Percentiles rank a stretch among this genome's conserved stretches.
Evolutionary conservation across 129 eudicot genomes (phyloP).

Genomic region (Centrapalus pauciflorus): DNA sequence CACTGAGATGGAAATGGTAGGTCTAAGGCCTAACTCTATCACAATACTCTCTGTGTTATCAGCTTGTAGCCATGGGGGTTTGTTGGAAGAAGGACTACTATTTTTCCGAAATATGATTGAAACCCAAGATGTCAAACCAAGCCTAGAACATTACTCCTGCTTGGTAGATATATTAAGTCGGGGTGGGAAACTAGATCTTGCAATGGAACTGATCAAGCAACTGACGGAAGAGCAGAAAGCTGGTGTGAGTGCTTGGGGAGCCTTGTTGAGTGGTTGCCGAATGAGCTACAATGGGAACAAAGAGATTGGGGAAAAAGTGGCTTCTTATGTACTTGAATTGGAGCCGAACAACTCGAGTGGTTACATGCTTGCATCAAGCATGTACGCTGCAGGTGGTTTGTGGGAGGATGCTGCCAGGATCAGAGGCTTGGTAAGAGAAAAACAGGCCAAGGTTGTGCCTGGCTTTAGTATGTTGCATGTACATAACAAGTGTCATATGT

Average conservation of each 20-base stretch:
- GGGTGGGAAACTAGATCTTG: conserved; percentile 66
- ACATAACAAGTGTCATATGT: conserved; percentile 26
- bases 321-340: conserved; percentile 44
- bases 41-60: conserved; percentile 67
- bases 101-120: conserved; percentile 45
- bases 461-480: conserved; percentile 66
- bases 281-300: conserved; percentile 23
- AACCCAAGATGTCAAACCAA: conserved; percentile 35
- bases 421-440: conserved; percentile 51
- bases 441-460: conserved; percentile 49
- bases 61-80: conserved; percentile 93
- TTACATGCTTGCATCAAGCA: conserved; percentile 70
- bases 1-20: conserved; percentile 43
- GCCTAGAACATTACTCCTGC: conserved; percentile 70
- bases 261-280: conserved; percentile 68
- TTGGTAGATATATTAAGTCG: conserved; percentile 72
- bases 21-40: conserved; percentile 57
- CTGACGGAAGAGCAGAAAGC: conserved; percentile 31
- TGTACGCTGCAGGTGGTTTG: conserved; percentile 57
- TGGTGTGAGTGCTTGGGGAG: conserved; percentile 73
- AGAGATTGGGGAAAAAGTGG: conserved; percentile 35
- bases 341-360: conserved; percentile 72
- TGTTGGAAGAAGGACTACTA: conserved; percentile 52
- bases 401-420: conserved; percentile 63
- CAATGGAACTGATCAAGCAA: conserved; percentile 43